Evolutionary conservation across 2,329 filamentous ascomycete genomes (phyloP).

Genomic region (Epichloe scottii): DNA sequence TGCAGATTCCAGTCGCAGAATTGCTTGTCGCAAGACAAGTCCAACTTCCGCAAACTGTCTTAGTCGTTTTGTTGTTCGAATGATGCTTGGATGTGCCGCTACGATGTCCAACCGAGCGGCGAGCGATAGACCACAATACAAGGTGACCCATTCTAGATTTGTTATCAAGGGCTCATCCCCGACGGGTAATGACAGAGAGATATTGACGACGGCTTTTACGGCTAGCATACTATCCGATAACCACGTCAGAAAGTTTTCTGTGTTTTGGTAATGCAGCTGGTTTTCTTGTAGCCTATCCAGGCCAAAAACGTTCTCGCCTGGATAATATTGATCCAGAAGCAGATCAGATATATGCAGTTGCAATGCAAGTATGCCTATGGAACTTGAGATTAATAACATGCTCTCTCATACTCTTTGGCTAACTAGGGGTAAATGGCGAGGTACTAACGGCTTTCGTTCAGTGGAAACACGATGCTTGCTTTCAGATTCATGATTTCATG

Average conservation of each 20-base stretch:
- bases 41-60: constrained; percentile 18
- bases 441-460: constrained; percentile 18
- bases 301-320: constrained; percentile 15
- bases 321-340: constrained; percentile 17
- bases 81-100: constrained; percentile 14
- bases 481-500: constrained; percentile 13
- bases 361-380: constrained; percentile 13
- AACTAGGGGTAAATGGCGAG: no score
- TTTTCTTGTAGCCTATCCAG: constrained; percentile 13
- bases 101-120: constrained; percentile 18
- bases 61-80: constrained; percentile 14
- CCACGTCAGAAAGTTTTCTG: constrained; percentile 14
- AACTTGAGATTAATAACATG: not conserved
- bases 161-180: constrained; percentile 17
- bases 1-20: constrained; percentile 16
- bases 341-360: constrained; percentile 18
- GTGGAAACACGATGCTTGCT: constrained; percentile 13
- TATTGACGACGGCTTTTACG: constrained; percentile 17
- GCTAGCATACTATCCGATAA: constrained; percentile 19
- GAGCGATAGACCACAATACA: constrained; percentile 19
- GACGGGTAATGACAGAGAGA: constrained; percentile 15
- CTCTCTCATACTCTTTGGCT: not conserved
- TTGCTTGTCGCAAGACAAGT: constrained; percentile 17
- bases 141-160: constrained; percentile 20
- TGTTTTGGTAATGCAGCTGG: constrained; percentile 5